These are phyloP conservation scores for Sclerotinia spermophila DNA, from an alignment of 2,329 filamentous ascomycete species.

Conservation along the genomic window DNA sequence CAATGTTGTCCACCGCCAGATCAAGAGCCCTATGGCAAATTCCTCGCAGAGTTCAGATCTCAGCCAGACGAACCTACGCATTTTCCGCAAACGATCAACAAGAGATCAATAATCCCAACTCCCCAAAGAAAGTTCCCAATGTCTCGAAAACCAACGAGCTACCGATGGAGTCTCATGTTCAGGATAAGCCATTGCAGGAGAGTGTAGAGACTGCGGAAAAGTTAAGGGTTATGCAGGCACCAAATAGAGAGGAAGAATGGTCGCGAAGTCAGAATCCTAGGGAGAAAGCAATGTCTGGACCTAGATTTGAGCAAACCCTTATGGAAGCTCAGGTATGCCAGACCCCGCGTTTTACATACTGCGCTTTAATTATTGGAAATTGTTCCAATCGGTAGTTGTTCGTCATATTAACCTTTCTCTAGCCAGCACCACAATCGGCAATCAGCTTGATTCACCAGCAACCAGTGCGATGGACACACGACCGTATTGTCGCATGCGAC, in stretches of 20 bases:
- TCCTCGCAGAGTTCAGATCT: constrained; percentile 36
- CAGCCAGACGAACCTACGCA: constrained; percentile 32
- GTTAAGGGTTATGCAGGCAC: constrained; percentile 59
- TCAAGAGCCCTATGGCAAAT: constrained; percentile 40
- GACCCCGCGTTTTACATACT: not conserved
- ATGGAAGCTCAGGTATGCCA: constrained; percentile 79
- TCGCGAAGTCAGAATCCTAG: constrained; percentile 80
- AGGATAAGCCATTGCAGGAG: constrained; percentile 54
- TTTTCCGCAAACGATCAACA: constrained; percentile 50
- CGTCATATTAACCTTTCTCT: constrained; percentile 36
- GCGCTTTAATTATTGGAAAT: not conserved
- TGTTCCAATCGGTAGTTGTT: too few species aligned
- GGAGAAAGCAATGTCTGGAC: constrained; percentile 82
- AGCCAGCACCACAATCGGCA: constrained; percentile 86
- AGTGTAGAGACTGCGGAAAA: constrained; percentile 42
- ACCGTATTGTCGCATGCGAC: constrained; percentile 79
- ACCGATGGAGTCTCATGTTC: constrained; percentile 47
- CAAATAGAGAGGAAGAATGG: constrained; percentile 81
- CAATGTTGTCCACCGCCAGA: constrained; percentile 45
- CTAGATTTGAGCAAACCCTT: constrained; percentile 95
- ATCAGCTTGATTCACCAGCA: constrained; percentile 97
- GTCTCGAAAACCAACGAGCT: constrained; percentile 60
- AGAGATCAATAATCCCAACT: constrained; percentile 42
- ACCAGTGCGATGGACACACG: constrained; percentile 87
- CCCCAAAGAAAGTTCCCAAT: constrained; percentile 46